These are phyloP conservation scores for Alliaria petiolata DNA, from an alignment of 345 rosid species.

Conservation along the genomic window DNA sequence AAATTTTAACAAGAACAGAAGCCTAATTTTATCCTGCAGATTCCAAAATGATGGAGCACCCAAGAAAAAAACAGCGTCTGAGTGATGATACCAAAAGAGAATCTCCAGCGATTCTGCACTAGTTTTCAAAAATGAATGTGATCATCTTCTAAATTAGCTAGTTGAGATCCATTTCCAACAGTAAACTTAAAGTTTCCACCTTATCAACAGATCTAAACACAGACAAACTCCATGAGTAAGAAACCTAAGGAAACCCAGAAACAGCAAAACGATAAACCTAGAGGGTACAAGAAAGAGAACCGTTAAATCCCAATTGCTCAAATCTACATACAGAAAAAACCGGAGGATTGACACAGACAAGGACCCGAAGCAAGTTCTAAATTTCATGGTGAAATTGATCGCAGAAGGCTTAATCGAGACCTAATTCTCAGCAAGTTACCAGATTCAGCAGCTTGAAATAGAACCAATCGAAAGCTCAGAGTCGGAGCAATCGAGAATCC, in stretches of 20 bases:
- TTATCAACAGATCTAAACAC: constrained; percentile 17
- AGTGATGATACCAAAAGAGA: constrained; percentile 6
- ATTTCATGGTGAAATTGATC: neutral
- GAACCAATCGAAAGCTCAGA: constrained; percentile 22
- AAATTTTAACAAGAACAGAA: neutral
- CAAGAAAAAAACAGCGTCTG: neutral
- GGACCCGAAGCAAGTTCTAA: neutral
- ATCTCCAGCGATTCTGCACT: neutral
- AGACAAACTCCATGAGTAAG: constrained; percentile 8
- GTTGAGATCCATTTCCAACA: constrained; percentile 31
- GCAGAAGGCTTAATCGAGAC: constrained; percentile 5
- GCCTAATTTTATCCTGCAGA: neutral
- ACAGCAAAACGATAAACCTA: constrained; percentile 13
- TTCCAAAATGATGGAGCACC: neutral
- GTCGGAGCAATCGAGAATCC: constrained; percentile 24
- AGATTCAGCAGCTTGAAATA: constrained; percentile 25
- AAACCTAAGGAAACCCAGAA: constrained; percentile 3
- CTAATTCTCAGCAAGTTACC: constrained; percentile 18
- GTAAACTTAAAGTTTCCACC: constrained; percentile 17
- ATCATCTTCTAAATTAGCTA: constrained; percentile 20
- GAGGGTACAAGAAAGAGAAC: neutral
- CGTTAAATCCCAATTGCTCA: constrained; percentile 10
- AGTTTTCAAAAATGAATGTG: constrained; percentile 18
- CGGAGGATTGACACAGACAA: neutral
- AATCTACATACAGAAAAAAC: constrained; percentile 1